Base-by-base conservation (phyloP, 1,139 yeast species). In the Casaregolazyma suthepensis region DNA sequence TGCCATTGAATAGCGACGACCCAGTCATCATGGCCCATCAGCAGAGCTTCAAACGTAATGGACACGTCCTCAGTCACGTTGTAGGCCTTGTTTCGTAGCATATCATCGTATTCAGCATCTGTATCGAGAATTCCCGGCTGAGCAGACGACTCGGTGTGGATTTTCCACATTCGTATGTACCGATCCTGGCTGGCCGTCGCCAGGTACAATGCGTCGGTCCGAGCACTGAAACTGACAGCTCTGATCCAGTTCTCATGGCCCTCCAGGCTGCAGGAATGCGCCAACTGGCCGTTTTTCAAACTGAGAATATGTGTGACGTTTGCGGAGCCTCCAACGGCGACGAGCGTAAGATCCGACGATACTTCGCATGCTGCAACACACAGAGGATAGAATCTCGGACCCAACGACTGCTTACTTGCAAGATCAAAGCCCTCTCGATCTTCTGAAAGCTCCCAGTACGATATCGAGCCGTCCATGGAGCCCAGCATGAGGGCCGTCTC, bases 21-120 rank as follows among this genome's bases (percentile, higher is more conserved):
- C 99, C 99, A 94, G 69, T 94, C 99, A 66, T 94, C 99, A 68
- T 94, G 99, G 9, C 99, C 99, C 86, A 93, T 85, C 35, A 94
- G 82, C 58, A 94, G 78, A 0, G 99, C 97, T 66, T 94, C 99
- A 66, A 90, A 90, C 59, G 82, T 82, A 55, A 89, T 77, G 0
- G 89, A 81, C 52, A 77, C 79, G 52, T 55, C 69, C 5, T 66
- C 58, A 7, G 54, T 57, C 10, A 67, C 46, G 2, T 57, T 54
- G 56, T 69, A 65, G 7, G 62, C 62, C 46, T 65, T 67, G 56
- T 68, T 69, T 13, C 62, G 54, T 26, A 66, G 58, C 57, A 55
- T 52, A 48, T 43, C 52, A 6, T 53, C 56, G 22, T 59, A 58
- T 26, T 52, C 56, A 22, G 48, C 51, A 31, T 51, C 56, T 4